Base-by-base conservation (phyloP, 495 filamentous ascomycete species). In the Parathielavia hyrcaniae region DNA sequence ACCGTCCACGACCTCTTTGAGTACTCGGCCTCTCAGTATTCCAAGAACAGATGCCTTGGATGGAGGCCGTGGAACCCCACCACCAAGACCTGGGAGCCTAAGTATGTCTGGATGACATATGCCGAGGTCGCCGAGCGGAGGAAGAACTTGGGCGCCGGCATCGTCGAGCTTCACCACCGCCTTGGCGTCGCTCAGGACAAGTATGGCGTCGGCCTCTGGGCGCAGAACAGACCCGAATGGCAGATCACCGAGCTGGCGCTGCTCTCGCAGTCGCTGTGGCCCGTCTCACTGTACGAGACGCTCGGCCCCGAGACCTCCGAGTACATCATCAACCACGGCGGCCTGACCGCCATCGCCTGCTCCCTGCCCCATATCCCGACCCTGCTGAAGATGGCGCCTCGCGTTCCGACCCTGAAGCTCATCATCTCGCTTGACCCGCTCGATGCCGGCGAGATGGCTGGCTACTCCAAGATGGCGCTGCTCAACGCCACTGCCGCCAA, bases 141-240 rank as follows among this genome's bases (percentile, higher is more conserved):
- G 58, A 83, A 86, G 55, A 87, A 91, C 61, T 83, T 98, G 63
- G 93, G 95, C 55, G 88, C 86, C 44, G 93, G 95, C 53, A 72
- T 97, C 51, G 86, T 90, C 46, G 84, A 91, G 71, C 71, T 97
- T 65, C 88, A 95, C 70, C 77, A 86, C 62, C 80, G 82, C 59
- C 76, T 81, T 57, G 87, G 86, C 8, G 76, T 88, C 49, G 76
- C 77, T 10, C 80, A 79, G 35, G 72, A 74, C 48, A 87, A 92
- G 73, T 89, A 93, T 67, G 89, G 86, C 50, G 81, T 97, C 58
- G 93, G 93, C 35, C 74, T 98, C 17, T 98, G 93, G 93, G 90
- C 89, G 56, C 89, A 92, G 75, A 98, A 98, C 71, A 83, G 93
- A 52, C 88, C 92, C 7, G 93, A 98, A 72, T 98, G 93, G 93